Conservation (phyloP, 768 basidiomycete genomes). For the Tylopilus sp. region DNA sequence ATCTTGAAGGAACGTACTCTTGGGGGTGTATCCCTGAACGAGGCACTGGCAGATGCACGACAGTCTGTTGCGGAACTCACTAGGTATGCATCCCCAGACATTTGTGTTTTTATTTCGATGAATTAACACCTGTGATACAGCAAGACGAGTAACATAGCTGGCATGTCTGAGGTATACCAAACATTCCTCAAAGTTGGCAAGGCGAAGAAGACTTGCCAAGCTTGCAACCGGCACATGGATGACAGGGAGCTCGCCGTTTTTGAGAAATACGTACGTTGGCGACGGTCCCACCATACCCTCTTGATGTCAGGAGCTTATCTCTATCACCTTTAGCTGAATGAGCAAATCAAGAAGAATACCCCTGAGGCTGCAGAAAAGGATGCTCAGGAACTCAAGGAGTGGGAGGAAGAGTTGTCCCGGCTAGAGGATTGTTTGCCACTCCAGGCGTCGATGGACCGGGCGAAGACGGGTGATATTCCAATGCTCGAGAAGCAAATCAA, state of each 20-base stretch:
- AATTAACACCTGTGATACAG: constrained; percentile 9
- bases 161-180: constrained; percentile 48
- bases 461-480: constrained; percentile 65
- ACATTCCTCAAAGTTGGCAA: constrained; percentile 54
- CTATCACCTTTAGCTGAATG: constrained; percentile 49
- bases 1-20: constrained; percentile 39
- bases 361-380: constrained; percentile 42
- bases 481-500: constrained; percentile 59
- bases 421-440: constrained; percentile 60
- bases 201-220: constrained; percentile 64
- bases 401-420: constrained; percentile 55
- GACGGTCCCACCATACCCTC: neutral
- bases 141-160: constrained; percentile 24
- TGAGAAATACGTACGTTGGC: constrained; percentile 60
- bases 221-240: constrained; percentile 70
- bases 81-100: constrained; percentile 14
- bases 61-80: constrained; percentile 13
- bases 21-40: constrained; percentile 41
- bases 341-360: constrained; percentile 54
- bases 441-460: constrained; percentile 49
- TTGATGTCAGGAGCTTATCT: neutral
- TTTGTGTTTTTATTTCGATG: neutral
- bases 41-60: constrained; percentile 43
- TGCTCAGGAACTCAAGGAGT: constrained; percentile 42
- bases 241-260: constrained; percentile 54